A percentile compares a stretch with the other conserved stretches of the same genome.
Evolutionary conservation across 495 filamentous ascomycete genomes (phyloP).

Genomic region (Neurospora sp.): DNA sequence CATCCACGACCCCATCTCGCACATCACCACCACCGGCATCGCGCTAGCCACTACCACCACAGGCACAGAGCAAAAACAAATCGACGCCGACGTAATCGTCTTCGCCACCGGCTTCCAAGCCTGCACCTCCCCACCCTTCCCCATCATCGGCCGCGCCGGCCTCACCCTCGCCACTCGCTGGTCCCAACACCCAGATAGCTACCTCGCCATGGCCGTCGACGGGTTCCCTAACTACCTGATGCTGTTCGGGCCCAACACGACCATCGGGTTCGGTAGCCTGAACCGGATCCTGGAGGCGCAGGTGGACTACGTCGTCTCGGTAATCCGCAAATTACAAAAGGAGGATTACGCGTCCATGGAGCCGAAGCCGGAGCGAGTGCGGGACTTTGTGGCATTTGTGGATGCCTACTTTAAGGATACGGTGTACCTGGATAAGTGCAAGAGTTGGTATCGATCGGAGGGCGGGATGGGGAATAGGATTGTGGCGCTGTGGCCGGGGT

Average conservation of each 20-base stretch:
- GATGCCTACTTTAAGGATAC: slow-evolving; percentile 55
- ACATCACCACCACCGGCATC: slow-evolving; percentile 43
- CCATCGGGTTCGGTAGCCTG: slow-evolving; percentile 46
- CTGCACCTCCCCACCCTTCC: slow-evolving; percentile 50
- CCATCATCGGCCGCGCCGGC: slow-evolving; percentile 40
- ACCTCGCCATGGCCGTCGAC: slow-evolving; percentile 53
- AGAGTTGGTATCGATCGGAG: slow-evolving; percentile 56
- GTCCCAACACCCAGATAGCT: slow-evolving; percentile 46
- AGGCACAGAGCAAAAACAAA: slow-evolving; percentile 23
- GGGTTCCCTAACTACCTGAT: slow-evolving; percentile 59
- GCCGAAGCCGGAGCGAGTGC: slow-evolving; percentile 43
- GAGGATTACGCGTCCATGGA: slow-evolving; percentile 53
- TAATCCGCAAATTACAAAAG: slow-evolving; percentile 55
- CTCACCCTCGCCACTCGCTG: slow-evolving; percentile 41
- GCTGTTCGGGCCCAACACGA: slow-evolving; percentile 50
- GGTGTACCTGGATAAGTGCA: slow-evolving; percentile 55
- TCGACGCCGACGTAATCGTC: slow-evolving; percentile 42
- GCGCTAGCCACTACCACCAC: slow-evolving; percentile 23
- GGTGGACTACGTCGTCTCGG: slow-evolving; percentile 51
- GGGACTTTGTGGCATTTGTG: slow-evolving; percentile 51
- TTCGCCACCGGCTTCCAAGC: slow-evolving; percentile 60
- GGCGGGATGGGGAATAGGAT: slow-evolving; percentile 24
- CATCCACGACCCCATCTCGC: slow-evolving; percentile 42
- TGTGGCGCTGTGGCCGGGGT: slow-evolving; percentile 33
- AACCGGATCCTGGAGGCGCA: slow-evolving; percentile 47